Base-by-base conservation (phyloP, 2,329 filamentous ascomycete species). In the Fusarium verticillioides region DNA sequence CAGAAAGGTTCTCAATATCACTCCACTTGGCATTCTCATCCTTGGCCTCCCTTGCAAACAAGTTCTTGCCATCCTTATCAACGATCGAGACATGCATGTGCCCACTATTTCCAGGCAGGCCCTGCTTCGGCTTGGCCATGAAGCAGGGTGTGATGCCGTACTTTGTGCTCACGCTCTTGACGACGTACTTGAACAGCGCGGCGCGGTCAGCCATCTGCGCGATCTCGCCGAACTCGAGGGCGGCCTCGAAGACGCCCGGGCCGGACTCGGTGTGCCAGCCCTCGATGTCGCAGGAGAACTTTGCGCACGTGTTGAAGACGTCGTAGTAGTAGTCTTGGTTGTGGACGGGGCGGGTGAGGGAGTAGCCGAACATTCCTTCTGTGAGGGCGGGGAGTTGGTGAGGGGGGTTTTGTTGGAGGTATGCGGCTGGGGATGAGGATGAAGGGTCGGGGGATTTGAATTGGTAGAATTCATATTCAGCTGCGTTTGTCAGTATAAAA, bases 261-360 rank as follows among this genome's bases (percentile, higher is more conserved):
- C 95, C 95, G 74, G 92, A 95, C 84, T 98, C 95, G 13, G 95
- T 97, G 84, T 98, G 95, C 95, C 95, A 98, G 50, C 95, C 94
- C 81, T 98, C 95, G 54, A 98, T 93, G 72, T 92, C 89, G 79
- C 94, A 96, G 44, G 88, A 85, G 84, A 97, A 97, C 68, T 90
- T 86, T 73, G 89, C 87, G 84, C 94, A 97, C 1, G 92, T 89
- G 73, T 97, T 90, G 82, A 94, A 97, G 56, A 97, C 89, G 50
- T 92, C 90, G 81, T 97, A 97, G 84, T 93, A 98, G 84, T 96
- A 97, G 46, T 96, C 94, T 82, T 97, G 91, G 82, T 97, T 97
- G 79, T 97, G 94, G 4, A 95, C 90, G 0, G 95, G 93, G 28
- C 95, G 88, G 15, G 94, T 97, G 74, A 97, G 85, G 72, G 94